Evolutionary conservation across 78 protist species (phyloP).

Genomic region (Dictyostelium capitatum): DNA sequence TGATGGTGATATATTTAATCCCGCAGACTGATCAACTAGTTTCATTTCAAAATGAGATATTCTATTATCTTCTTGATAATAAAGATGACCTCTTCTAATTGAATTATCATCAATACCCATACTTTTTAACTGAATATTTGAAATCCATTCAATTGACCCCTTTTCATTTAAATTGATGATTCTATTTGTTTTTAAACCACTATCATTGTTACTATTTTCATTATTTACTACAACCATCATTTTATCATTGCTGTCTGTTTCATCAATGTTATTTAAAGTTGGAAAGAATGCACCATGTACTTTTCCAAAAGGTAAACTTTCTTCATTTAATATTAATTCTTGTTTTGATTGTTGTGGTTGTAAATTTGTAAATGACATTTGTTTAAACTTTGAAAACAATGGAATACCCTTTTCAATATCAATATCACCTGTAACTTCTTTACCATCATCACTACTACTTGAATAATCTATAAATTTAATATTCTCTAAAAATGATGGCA

Average conservation of each 20-base stretch:
- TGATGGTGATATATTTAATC: slow-evolving; percentile 9
- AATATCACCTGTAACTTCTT: too few species aligned
- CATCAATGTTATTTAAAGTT: background rate
- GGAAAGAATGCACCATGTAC: slow-evolving; percentile 71
- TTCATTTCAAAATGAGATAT: background rate
- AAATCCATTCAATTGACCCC: background rate
- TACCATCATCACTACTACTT: background rate
- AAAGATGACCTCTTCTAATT: slow-evolving; percentile 31
- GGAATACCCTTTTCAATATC: slow-evolving; percentile 60
- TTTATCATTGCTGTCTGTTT: background rate
- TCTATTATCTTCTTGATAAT: slow-evolving; percentile 29
- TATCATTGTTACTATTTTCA: background rate
- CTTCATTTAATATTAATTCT: slow-evolving; percentile 20
- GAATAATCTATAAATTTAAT: slow-evolving; percentile 27
- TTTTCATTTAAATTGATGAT: background rate
- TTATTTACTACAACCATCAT: background rate
- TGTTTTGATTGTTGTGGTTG: background rate
- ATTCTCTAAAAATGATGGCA: slow-evolving; percentile 66
- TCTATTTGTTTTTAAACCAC: background rate
- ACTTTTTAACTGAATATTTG: slow-evolving; percentile 17
- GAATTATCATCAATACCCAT: slow-evolving; percentile 27
- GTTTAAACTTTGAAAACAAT: background rate
- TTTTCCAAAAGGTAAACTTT: slow-evolving; percentile 3
- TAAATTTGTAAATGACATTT: background rate
- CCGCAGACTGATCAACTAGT: background rate